Conservation (phyloP, 768 basidiomycete genomes). For the Neoboletus brunneissimus region DNA sequence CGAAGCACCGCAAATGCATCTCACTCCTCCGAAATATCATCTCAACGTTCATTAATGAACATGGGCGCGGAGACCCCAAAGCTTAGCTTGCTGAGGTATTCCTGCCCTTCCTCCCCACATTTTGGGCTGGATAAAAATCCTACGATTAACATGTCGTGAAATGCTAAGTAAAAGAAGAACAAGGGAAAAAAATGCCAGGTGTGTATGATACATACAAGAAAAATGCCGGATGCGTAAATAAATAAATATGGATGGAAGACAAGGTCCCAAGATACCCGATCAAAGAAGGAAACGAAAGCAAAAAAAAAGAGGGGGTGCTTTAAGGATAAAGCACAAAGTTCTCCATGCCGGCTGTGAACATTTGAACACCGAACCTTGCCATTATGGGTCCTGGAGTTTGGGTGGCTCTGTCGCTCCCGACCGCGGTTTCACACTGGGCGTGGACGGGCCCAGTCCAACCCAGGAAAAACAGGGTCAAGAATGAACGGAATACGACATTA, state of each 20-base stretch:
- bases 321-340: slow-evolving; percentile 11
- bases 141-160: not conserved
- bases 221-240: slow-evolving; percentile 11
- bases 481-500: not conserved
- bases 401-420: not conserved
- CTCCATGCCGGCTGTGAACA: not conserved
- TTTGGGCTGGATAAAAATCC: not conserved
- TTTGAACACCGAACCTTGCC: not conserved
- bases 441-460: not conserved
- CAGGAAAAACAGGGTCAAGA: not conserved
- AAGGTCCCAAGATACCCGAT: slow-evolving; percentile 7
- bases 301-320: not conserved
- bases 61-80: not conserved
- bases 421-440: slow-evolving; percentile 7
- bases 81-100: not conserved
- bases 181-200: slow-evolving; percentile 2
- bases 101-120: not conserved
- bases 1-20: not conserved
- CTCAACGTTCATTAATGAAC: slow-evolving; percentile 8
- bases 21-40: not conserved
- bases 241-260: slow-evolving; percentile 21
- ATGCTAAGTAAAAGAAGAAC: not conserved
- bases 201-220: slow-evolving; percentile 17
- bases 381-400: not conserved
- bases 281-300: not conserved